These are phyloP conservation scores for Fistulifera solaris DNA, from an alignment of 108 stramenopile species.

Conservation along the genomic window DNA sequence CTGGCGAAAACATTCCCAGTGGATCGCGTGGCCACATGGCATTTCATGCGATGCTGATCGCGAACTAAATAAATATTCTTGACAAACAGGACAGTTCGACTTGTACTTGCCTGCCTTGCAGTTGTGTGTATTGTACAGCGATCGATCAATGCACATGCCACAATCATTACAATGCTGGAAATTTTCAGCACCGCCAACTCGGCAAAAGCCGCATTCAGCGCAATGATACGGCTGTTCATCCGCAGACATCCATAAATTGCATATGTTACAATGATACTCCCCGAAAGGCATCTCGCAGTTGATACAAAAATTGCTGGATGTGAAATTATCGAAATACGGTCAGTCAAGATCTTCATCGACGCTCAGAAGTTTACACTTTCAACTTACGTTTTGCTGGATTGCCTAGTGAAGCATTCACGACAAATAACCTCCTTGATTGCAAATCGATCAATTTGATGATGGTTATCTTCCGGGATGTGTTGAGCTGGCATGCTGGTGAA, in stretches of 20 bases:
- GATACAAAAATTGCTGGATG: constrained; percentile 63
- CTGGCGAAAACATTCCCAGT: constrained; percentile 71
- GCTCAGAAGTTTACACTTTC: background rate
- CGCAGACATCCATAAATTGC: constrained; percentile 80
- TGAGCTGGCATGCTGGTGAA: constrained; percentile 7
- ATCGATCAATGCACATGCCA: constrained; percentile 78
- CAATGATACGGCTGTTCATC: constrained; percentile 78
- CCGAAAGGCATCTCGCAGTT: constrained; percentile 63
- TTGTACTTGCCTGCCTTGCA: constrained; percentile 79
- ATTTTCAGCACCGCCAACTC: constrained; percentile 73
- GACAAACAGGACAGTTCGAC: constrained; percentile 76
- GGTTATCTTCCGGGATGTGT: constrained; percentile 38
- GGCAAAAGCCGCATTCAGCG: constrained; percentile 75
- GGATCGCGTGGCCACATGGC: constrained; percentile 78
- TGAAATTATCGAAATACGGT: no score
- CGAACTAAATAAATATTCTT: constrained; percentile 64
- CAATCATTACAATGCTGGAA: constrained; percentile 78
- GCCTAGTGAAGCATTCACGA: constrained; percentile 63
- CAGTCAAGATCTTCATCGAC: no score
- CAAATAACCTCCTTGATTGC: constrained; percentile 68
- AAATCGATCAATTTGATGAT: constrained; percentile 80
- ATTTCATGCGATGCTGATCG: constrained; percentile 50
- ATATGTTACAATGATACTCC: constrained; percentile 74
- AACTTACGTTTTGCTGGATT: constrained; percentile 75
- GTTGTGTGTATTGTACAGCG: constrained; percentile 63